Base-by-base conservation (phyloP, 129 eudicot genomes). In the Lonicera japonica region DNA sequence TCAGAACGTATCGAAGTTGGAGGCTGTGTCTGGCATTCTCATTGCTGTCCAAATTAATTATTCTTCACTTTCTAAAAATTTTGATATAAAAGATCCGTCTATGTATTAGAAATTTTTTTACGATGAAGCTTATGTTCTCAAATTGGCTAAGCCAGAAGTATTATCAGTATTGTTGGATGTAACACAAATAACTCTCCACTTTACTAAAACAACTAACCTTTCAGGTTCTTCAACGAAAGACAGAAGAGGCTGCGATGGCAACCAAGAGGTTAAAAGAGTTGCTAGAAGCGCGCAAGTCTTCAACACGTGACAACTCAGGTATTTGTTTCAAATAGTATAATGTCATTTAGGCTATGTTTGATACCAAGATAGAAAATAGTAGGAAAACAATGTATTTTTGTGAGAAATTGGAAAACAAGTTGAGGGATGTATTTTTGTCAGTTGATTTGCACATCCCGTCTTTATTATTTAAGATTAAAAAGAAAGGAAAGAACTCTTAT, bases 191-290 rank as follows among this genome's bases (percentile, higher is more conserved):
- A 50, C 19, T 16, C 16, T 14, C 55, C 1, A 50, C n/a, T 50
- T 50, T n/a, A n/a, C n/a, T n/a, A n/a, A n/a, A n/a, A n/a, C n/a
- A n/a, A n/a, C 18, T 50, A 4, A 12, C 64, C 70, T 45, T 21
- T 69, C 80, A 94, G 99, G 99, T 94, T 74, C 96, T 94, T 63
- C 99, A 94, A 73, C 76, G 99, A 77, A 94, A 94, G 78, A 94
- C 96, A 56, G 99, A 94, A 76, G 99, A 94, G 82, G 99, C 99
- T 79, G 96, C 99, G 69, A 80, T 94, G 95, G 96, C 96, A 16
- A 94, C 99, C 68, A 94, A 88, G 86, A 83, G 95, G 79, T 79
- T 94, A 64, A 94, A 94, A 73, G 99, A 94, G 72, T 73, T 94
- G 75, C 83, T 94, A 47, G 99, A 94, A 81, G 95, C 96, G 16